Evolutionary conservation across 441 rosid species (phyloP).

Genomic region (Populus tomentosa): DNA sequence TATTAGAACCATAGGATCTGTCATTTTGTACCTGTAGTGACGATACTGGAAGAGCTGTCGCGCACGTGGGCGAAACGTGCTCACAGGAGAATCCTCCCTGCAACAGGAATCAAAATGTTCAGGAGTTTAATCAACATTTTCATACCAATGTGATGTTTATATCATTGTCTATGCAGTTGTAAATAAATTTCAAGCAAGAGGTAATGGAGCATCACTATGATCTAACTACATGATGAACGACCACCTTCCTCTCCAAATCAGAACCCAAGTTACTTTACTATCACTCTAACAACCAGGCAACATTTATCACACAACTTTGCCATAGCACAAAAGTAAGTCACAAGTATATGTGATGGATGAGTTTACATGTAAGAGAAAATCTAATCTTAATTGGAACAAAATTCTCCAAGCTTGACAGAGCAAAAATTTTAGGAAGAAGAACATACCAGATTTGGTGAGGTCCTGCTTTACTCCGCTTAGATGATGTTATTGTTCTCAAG

Average conservation of each 20-base stretch:
- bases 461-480: constrained; percentile 78
- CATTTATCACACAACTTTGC: neutral
- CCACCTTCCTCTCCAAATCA: neutral
- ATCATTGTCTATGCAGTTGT: neutral
- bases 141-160: neutral
- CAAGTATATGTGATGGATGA: neutral
- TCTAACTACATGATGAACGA: neutral
- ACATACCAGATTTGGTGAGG: constrained; percentile 79
- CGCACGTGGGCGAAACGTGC: constrained; percentile 85
- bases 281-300: neutral
- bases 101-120: constrained; percentile 20
- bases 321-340: neutral
- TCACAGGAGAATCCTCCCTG: constrained; percentile 92
- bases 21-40: constrained; percentile 1
- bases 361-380: neutral
- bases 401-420: constrained; percentile 16
- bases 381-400: constrained; percentile 13
- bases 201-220: neutral
- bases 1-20: neutral
- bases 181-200: neutral
- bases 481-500: constrained; percentile 82
- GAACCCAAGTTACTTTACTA: constrained; percentile 2
- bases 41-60: constrained; percentile 93
- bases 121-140: neutral
- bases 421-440: constrained; percentile 23